Evolutionary conservation across 78 protist species (phyloP).

Genomic region (Dictyostelium brefeldianum): DNA sequence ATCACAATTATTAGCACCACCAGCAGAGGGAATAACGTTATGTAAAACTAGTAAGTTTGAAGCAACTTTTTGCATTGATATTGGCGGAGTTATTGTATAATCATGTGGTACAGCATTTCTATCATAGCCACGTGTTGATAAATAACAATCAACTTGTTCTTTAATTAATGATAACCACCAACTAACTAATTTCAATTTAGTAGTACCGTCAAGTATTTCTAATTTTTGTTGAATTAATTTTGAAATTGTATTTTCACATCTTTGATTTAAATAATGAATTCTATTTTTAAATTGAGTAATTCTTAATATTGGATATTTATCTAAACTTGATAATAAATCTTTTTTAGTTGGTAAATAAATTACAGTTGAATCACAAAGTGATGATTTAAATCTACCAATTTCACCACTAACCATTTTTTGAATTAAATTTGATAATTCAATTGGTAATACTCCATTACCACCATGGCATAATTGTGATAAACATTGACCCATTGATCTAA

Average conservation of each 20-base stretch:
- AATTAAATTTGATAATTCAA: not conserved
- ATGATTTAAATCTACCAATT: slow-evolving; percentile 27
- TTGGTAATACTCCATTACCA: not conserved
- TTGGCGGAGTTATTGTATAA: slow-evolving; percentile 50
- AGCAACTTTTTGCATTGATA: slow-evolving; percentile 21
- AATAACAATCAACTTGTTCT: slow-evolving; percentile 44
- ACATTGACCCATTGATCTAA: slow-evolving; percentile 4
- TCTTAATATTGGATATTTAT: slow-evolving; percentile 8
- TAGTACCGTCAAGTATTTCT: slow-evolving; percentile 49
- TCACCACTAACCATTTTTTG: slow-evolving; percentile 35
- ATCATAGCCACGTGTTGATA: not conserved
- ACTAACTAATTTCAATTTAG: slow-evolving; percentile 27
- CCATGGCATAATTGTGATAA: not conserved
- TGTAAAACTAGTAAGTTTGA: slow-evolving; percentile 37
- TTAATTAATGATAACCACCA: slow-evolving; percentile 65
- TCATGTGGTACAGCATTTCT: slow-evolving; percentile 48
- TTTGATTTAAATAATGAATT: not conserved
- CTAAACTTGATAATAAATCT: slow-evolving; percentile 13
- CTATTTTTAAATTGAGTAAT: not conserved
- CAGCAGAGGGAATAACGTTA: slow-evolving; percentile 31
- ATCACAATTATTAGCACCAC: slow-evolving; percentile 15
- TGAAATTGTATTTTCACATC: slow-evolving; percentile 29
- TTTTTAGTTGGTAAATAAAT: slow-evolving; percentile 34
- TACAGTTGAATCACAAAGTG: not conserved
- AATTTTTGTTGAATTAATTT: slow-evolving; percentile 36